These are phyloP conservation scores for Gryganskiella cystojenkinii DNA, from an alignment of 192 early-diverging fungal genomes.

Conservation along the genomic window DNA sequence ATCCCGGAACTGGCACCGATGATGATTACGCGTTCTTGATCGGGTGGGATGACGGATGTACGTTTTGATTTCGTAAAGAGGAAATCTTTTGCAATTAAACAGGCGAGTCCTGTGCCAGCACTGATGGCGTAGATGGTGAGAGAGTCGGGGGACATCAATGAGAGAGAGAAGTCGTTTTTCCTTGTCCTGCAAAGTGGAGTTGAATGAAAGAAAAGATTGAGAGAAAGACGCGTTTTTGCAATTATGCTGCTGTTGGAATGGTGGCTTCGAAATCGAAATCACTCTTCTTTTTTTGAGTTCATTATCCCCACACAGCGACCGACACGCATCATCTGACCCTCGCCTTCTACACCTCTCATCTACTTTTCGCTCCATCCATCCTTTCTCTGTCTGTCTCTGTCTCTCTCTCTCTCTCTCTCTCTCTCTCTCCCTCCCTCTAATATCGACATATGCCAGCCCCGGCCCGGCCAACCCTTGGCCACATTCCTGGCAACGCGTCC, in stretches of 20 bases:
- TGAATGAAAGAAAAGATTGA: not conserved
- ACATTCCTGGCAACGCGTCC: too few species aligned
- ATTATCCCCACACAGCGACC: too few species aligned
- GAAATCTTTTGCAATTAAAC: constrained; percentile 1
- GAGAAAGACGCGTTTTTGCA: too few species aligned
- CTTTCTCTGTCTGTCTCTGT: too few species aligned
- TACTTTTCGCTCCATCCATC: too few species aligned
- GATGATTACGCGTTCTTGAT: constrained; percentile 67
- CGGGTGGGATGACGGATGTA: constrained; percentile 14
- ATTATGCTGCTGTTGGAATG: too few species aligned
- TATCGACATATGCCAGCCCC: constrained; percentile 22
- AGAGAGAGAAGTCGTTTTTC: too few species aligned
- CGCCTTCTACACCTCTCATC: too few species aligned
- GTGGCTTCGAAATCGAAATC: not conserved
- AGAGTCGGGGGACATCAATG: not conserved
- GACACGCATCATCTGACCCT: too few species aligned
- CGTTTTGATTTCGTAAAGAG: not conserved
- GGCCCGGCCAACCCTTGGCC: constrained; percentile 20
- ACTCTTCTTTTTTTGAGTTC: not conserved
- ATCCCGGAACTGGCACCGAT: constrained; percentile 87
- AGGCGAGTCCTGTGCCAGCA: constrained; percentile 5
- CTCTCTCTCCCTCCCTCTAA: too few species aligned
- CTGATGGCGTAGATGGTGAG: not conserved
- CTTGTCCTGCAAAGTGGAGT: too few species aligned
- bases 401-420: too few species aligned